Base-by-base conservation (phyloP, 805 yeast genomes). In the Scheffersomyces amazonensis region DNA sequence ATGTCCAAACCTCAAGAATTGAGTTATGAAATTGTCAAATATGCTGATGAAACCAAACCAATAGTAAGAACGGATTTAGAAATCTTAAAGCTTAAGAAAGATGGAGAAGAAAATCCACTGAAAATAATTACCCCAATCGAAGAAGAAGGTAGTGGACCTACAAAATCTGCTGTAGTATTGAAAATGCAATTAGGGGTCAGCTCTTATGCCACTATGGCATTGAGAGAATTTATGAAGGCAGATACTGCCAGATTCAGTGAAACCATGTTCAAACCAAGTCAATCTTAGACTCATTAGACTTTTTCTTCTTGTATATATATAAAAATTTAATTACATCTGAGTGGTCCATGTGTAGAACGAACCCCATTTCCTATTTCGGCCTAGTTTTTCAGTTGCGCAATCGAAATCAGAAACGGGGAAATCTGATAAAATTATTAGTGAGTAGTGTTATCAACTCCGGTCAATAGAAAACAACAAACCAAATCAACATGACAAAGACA, bases 131-230 rank as follows among this genome's bases (percentile, higher is more conserved):
- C 48, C 2, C 63, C 65, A 6, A 38, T 48, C 11, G 50, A 54
- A 5, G 22, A 22, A 8, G 39, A 44, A 25, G 63, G 56, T 11
- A 6, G 5, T 9, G 85, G 79, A 5, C 49, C 47, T 8, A 47
- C 43, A 13, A 78, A 75, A 41, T 66, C 71, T 0, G 97, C 96
- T 0, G 78, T 90, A 11, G 72, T 93, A 4, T 58, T 95, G 41
- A 81, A 76, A 48, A 71, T 93, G 73, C 83, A 80, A 53, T 69
- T 93, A 41, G 91, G 89, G 4, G 81, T 86, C 2, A 84, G 96
- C 24, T 82, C 95, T 5, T 93, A 93, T 60, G 99, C 99, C 1
- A 93, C 99, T 0, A 95, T 93, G 99, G 96, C 96, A 1, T 64
- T 93, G 35, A 77, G 99, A 56, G 98, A 93, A 59, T 77, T 87